These are phyloP conservation scores for Bothriochloa decipiens DNA, from an alignment of 176 grass and related monocot species.

Conservation along the genomic window DNA sequence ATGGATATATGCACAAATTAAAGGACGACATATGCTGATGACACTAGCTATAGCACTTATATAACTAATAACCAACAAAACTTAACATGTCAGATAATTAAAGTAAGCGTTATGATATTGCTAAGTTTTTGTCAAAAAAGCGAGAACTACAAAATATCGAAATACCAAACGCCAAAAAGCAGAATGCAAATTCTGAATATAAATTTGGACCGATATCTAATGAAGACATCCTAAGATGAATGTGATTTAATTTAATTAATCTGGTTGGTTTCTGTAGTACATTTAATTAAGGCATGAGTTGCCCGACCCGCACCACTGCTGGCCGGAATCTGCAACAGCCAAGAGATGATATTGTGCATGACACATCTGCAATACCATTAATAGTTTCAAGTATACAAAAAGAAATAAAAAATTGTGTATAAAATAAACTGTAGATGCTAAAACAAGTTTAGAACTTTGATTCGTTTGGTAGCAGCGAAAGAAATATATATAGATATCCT, in stretches of 20 bases:
- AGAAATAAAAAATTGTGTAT: not conserved
- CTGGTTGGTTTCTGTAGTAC: not conserved
- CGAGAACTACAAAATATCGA: not conserved
- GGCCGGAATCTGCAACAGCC: too few species aligned
- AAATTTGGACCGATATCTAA: not conserved
- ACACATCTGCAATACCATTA: not conserved
- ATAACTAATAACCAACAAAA: not conserved
- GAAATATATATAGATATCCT: not conserved
- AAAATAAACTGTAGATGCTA: not conserved
- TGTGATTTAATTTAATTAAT: not conserved
- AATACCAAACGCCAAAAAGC: not conserved
- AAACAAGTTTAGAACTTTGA: not conserved
- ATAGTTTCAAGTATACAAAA: not conserved
- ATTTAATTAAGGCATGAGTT: too few species aligned
- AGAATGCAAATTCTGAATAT: not conserved
- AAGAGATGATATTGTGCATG: not conserved
- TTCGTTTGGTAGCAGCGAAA: too few species aligned
- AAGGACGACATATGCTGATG: too few species aligned
- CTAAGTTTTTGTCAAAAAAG: not conserved
- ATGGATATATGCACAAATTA: not conserved
- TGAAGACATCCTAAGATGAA: not conserved
- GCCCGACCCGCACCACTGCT: too few species aligned
- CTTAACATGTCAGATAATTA: not conserved
- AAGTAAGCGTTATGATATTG: not conserved
- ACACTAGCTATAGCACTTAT: not conserved